A percentile compares a stretch with the other conserved stretches of the same genome.
Evolutionary conservation across 2,329 filamentous ascomycete genomes (phyloP).

Genomic region (Diaporthe velutina): DNA sequence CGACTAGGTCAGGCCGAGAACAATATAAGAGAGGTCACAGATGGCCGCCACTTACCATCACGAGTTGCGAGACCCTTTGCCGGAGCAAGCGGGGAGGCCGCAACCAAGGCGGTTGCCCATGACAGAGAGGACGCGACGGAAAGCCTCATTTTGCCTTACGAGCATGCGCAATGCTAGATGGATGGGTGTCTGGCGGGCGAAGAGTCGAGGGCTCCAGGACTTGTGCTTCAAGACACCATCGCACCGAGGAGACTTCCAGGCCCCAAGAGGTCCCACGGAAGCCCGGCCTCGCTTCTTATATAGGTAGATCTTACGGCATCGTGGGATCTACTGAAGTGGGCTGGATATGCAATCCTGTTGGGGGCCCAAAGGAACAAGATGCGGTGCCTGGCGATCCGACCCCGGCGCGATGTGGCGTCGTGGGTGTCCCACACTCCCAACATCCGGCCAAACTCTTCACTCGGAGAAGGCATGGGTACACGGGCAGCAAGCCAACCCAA

Average conservation of each 20-base stretch:
- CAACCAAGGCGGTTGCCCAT: slow-evolving; percentile 32
- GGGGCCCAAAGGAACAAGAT: background rate
- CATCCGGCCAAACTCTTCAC: background rate
- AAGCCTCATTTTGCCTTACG: slow-evolving; percentile 35
- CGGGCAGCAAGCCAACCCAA: background rate
- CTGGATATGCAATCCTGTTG: slow-evolving; percentile 9
- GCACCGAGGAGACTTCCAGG: background rate
- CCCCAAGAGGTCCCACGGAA: background rate
- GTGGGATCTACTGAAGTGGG: slow-evolving; percentile 9
- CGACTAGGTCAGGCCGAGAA: slow-evolving; percentile 28
- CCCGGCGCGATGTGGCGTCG: background rate
- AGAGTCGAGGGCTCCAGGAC: background rate
- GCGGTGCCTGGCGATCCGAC: slow-evolving; percentile 32
- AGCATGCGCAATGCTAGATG: background rate
- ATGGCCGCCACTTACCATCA: slow-evolving; percentile 29
- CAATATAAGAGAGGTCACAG: background rate
- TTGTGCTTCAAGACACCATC: slow-evolving; percentile 27
- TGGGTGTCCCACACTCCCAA: background rate
- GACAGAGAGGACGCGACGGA: slow-evolving; percentile 30
- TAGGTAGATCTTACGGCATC: background rate
- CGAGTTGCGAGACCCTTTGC: slow-evolving; percentile 1
- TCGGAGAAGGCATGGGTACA: background rate
- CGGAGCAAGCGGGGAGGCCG: slow-evolving; percentile 27
- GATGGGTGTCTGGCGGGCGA: background rate
- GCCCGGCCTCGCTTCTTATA: slow-evolving; percentile 20